phyloP scores from a whole-genome alignment of 345 rosid species.

The Melaleuca alternifolia region DNA sequence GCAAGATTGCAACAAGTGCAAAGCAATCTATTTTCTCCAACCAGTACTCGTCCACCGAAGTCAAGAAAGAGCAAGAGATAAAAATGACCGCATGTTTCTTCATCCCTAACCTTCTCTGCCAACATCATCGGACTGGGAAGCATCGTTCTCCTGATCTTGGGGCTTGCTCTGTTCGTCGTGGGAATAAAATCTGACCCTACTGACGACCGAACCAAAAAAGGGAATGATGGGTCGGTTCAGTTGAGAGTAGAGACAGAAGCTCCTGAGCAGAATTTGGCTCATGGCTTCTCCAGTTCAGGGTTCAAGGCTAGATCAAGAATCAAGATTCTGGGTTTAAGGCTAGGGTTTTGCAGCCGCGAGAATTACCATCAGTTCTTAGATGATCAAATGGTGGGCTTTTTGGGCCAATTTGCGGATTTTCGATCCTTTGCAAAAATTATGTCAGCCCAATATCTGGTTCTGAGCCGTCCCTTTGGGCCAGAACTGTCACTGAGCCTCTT shows the following conservation, averaged over 20 bases:
- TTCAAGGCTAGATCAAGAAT: neutral
- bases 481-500: neutral
- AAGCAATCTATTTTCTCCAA: neutral
- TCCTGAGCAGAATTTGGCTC: neutral
- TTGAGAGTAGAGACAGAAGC: constrained; percentile 5
- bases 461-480: neutral
- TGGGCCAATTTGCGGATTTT: neutral
- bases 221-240: neutral
- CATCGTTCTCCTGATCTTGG: neutral
- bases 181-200: neutral
- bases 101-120: neutral
- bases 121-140: neutral
- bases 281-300: neutral
- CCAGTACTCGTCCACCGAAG: neutral
- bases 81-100: neutral
- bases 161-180: neutral
- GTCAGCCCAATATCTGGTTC: neutral
- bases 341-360: neutral
- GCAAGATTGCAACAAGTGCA: neutral
- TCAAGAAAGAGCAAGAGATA: neutral
- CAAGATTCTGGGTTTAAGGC: neutral
- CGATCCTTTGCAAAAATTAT: neutral
- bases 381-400: neutral
- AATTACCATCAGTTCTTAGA: neutral
- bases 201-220: neutral